Evolutionary conservation across 352 stramenopile species (phyloP).

Genomic region (Paralagenidium karlingii): DNA sequence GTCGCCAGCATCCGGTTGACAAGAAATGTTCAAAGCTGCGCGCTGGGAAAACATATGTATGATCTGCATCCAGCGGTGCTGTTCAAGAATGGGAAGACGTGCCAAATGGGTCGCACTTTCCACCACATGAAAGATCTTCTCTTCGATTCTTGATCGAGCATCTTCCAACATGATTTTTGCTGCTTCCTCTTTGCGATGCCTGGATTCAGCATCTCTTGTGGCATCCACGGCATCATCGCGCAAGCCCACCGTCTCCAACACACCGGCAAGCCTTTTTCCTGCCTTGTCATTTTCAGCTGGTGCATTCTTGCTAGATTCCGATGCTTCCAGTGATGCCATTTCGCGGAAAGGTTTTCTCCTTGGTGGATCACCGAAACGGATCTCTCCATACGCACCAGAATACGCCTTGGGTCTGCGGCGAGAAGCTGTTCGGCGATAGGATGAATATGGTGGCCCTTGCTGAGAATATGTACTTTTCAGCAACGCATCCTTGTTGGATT

Average conservation of each 20-base stretch:
- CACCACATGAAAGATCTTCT: constrained; percentile 58
- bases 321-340: too few relatives aligned
- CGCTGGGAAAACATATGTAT: constrained; percentile 56
- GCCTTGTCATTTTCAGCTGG: too few relatives aligned
- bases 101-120: constrained; percentile 33
- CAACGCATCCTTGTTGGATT: constrained; percentile 41
- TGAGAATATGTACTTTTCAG: constrained; percentile 22
- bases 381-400: constrained; percentile 46
- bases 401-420: constrained; percentile 30
- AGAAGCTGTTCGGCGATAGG: too few relatives aligned
- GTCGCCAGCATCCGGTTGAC: constrained; percentile 55
- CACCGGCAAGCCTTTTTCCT: too few relatives aligned
- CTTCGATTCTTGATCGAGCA: constrained; percentile 46
- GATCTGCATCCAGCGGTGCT: constrained; percentile 75
- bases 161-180: constrained; percentile 50
- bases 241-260: constrained; percentile 45
- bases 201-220: constrained; percentile 22
- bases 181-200: constrained; percentile 22
- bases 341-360: too few relatives aligned
- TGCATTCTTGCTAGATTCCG: too few relatives aligned
- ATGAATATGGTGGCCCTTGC: too few relatives aligned
- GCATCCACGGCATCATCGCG: constrained; percentile 50
- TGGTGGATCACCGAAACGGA: constrained; percentile 32
- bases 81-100: constrained; percentile 50
- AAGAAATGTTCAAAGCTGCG: constrained; percentile 49